Evolutionary conservation across 768 basidiomycete species (phyloP), one percentile per base, ranked within the genome.

Genomic region (Panaeolus cyanescens): DNA sequence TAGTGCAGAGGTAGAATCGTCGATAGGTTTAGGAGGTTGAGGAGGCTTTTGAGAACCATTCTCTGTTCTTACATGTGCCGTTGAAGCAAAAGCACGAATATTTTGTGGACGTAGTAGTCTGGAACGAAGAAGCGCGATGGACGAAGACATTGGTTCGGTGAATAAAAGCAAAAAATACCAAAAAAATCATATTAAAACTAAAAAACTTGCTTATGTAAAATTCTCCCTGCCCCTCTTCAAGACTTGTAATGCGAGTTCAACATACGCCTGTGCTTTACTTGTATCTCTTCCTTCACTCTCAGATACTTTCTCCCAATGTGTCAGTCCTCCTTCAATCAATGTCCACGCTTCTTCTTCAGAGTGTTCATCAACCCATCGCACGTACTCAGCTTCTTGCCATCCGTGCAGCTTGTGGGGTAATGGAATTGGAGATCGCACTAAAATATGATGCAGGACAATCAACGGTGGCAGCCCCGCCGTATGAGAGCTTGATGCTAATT

Each of bases 371-470:
- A 99, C 82, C 95, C 96, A 99, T 42, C 93, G 86, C 54, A 97
- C 92, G 73, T 99, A 99, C 77, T 99, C 97, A 3, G 90, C 84
- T 70, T 98, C 95, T 60, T 92, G 90, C 96, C 97, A 99, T 0
- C 91, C 90, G 69, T 98, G 95, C 59, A 95, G 73, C 54, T 85
- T 83, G 71, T 99, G 94, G 9, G 97, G 96, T 36, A 99, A 81
- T 5, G 91, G 85, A 58, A 93, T 81, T 0, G 92, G 89, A 1
- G 93, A 93, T 9, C 93, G 88, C 25, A 99, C 95, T 32, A 97
- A 81, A 67, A 97, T 90, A 65, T 97, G 90, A 70, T 99, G 96
- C 15, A 98, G 77, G 15, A 99, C 90, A 65, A 97, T 86, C 20
- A 98, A 81, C 5, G 93, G 86, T 1, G 95, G 88, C n/a, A 98